Percentiles rank a stretch among this genome's conserved stretches.
These are phyloP conservation scores for Hebeloma cylindrosporum DNA, from an alignment of 768 basidiomycete genomes.

Conservation along the genomic window DNA sequence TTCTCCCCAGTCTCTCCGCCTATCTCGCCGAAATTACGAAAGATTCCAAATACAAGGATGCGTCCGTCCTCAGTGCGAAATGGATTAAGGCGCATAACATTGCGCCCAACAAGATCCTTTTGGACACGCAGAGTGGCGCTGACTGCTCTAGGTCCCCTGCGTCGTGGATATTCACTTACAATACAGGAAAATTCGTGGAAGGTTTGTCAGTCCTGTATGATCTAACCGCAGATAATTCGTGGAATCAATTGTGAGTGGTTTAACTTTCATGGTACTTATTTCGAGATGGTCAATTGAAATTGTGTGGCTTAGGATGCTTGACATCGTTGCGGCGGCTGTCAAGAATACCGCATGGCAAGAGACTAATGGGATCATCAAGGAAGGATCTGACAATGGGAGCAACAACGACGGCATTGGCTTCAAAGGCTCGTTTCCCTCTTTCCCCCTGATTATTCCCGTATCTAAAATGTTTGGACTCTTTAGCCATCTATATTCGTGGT, in stretches of 20 bases:
- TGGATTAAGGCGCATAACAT: conserved; percentile 51
- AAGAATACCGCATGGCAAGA: conserved; percentile 49
- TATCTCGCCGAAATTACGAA: conserved; percentile 47
- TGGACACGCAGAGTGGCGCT: conserved; percentile 47
- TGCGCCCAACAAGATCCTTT: conserved; percentile 39
- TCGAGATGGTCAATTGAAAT: neutral
- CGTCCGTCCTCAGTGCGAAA: conserved; percentile 45
- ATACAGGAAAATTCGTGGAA: conserved; percentile 54
- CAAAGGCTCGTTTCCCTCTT: conserved; percentile 39
- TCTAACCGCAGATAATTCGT: conserved; percentile 41
- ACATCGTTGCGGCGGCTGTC: conserved; percentile 39
- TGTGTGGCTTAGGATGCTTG: conserved; percentile 11
- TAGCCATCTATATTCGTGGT: conserved; percentile 45
- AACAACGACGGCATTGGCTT: conserved; percentile 53
- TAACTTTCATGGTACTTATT: conserved; percentile 5
- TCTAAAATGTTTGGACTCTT: neutral
- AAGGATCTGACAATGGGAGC: conserved; percentile 39
- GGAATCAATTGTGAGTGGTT: conserved; percentile 40
- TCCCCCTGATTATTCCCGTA: neutral
- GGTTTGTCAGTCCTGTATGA: conserved; percentile 45
- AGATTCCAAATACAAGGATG: conserved; percentile 44
- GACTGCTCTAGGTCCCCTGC: conserved; percentile 48
- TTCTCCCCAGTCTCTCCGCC: conserved; percentile 41
- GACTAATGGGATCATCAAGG: conserved; percentile 50
- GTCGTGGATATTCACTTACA: conserved; percentile 53